Evolutionary conservation across 2,329 filamentous ascomycete species (phyloP), one percentile per base, ranked within the genome.

Genomic region (Alternaria sp.): DNA sequence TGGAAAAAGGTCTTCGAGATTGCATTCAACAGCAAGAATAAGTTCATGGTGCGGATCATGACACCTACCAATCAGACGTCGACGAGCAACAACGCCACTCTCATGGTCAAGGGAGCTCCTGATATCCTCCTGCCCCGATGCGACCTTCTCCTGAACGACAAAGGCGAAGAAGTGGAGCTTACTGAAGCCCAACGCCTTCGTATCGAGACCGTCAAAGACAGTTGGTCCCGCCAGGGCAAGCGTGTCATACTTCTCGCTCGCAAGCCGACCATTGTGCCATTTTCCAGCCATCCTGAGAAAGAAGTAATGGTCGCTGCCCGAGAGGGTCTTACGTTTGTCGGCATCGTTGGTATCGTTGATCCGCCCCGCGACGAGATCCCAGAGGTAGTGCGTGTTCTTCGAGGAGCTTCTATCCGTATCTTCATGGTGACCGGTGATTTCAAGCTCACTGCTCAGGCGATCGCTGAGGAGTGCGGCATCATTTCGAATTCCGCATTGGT

Each of bases 391-490:
- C 79, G 81, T n/a, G 91, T 85, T 0, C 81, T 93, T 16, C 85
- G 90, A 12, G 82, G 86, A 1, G 91, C 91, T 4, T 89, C 89
- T 1, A 90, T 94, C 54, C 83, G 88, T n/a, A 88, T 93, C 30
- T 89, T 91, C 76, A 94, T 94, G 91, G 91, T 93, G 0, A 94
- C 91, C 1, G 90, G 91, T 9, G 91, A 94, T 71, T 93, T 91
- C 73, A 88, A 89, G 26, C 83, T 93, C 16, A 94, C 91, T 0
- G 91, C 91, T 0, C 83, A 88, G 62, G 89, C 90, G 1, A 93
- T 94, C 62, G 90, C 91, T 0, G 82, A 85, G 3, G 87, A 92
- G 55, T 91, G 89, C 61, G 89, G 90, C 8, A 92, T 93, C 70
- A 84, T 93, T 53, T 89, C 83, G 1, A 83, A 82, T 42, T 79